A percentile compares a stretch with the other conserved stretches of the same genome.
Evolutionary conservation across 257 asterid genomes (phyloP).

Genomic region (Ophiorrhiza pumila): DNA sequence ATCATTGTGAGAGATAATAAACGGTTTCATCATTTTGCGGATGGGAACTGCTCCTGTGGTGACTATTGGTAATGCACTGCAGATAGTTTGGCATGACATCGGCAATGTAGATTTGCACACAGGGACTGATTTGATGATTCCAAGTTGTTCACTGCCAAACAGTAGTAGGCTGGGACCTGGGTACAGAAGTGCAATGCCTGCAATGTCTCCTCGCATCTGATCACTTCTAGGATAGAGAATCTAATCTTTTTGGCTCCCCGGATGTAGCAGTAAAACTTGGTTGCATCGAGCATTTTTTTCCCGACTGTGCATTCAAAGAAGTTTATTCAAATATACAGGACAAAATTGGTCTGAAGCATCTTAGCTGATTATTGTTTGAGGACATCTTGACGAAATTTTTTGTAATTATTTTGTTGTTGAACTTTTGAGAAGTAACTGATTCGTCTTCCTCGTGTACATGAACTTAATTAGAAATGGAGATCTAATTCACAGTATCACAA

Average conservation of each 20-base stretch:
- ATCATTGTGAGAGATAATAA: slow-evolving; percentile 77
- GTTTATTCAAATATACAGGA: too few species aligned
- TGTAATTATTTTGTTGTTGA: too few species aligned
- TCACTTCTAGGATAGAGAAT: not conserved
- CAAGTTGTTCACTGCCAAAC: not conserved
- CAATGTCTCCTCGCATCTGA: not conserved
- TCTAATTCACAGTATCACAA: too few species aligned
- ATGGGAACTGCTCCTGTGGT: slow-evolving; percentile 81
- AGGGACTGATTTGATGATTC: not conserved
- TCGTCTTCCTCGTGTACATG: too few species aligned
- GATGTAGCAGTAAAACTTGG: too few species aligned
- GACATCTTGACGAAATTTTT: too few species aligned
- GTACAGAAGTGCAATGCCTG: not conserved
- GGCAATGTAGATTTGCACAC: not conserved
- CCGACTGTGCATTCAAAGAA: too few species aligned
- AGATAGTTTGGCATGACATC: not conserved
- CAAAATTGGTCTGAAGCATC: not conserved
- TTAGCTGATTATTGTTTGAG: not conserved
- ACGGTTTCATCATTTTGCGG: slow-evolving; percentile 69
- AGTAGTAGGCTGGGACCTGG: not conserved
- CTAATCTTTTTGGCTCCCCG: too few species aligned
- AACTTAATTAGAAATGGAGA: too few species aligned
- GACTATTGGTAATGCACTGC: slow-evolving; percentile 60
- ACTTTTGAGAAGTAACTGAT: too few species aligned
- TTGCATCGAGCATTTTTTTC: too few species aligned